phyloP scores from a whole-genome alignment of 805 yeast genomes.

The Starmera quercuum region DNA sequence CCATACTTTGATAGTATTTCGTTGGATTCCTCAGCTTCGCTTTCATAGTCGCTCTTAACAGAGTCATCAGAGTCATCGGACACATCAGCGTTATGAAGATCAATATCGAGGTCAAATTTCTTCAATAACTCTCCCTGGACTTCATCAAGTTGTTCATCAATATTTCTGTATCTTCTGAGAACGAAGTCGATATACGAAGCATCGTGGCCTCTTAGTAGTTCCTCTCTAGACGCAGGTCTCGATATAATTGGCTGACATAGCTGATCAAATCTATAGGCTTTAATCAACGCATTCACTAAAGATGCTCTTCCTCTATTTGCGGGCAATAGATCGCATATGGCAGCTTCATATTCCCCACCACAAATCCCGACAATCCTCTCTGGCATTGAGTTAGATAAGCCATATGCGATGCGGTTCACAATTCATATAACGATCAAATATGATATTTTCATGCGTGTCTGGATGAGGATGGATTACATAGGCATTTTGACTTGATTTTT shows the following conservation, averaged over 20 bases:
- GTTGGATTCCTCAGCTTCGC: conserved; percentile 1
- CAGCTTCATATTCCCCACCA: conserved; percentile 6
- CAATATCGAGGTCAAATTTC: conserved; percentile 1
- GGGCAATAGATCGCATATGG: conserved; percentile 36
- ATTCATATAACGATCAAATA: no score
- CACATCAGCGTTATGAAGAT: conserved; percentile 3
- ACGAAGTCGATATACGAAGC: conserved; percentile 31
- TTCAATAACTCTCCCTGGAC: conserved; percentile 9
- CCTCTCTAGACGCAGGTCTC: conserved; percentile 24
- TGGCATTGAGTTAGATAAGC: no score
- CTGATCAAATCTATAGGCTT: conserved; percentile 30
- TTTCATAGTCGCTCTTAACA: neutral
- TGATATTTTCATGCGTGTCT: no score
- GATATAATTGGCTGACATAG: conserved; percentile 20
- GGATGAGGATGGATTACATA: no score
- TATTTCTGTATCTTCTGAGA: conserved; percentile 17
- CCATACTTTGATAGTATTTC: conserved; percentile 32
- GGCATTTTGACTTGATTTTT: no score
- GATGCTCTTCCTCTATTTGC: conserved; percentile 45
- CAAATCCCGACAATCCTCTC: conserved; percentile 4
- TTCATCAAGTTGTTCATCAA: conserved; percentile 10
- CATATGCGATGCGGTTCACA: no score
- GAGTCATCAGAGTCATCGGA: conserved; percentile 1
- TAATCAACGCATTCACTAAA: conserved; percentile 32
- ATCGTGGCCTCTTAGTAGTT: conserved; percentile 45